These are phyloP conservation scores for Penicillium nucicola DNA, from an alignment of 495 filamentous ascomycete genomes.

Conservation along the genomic window DNA sequence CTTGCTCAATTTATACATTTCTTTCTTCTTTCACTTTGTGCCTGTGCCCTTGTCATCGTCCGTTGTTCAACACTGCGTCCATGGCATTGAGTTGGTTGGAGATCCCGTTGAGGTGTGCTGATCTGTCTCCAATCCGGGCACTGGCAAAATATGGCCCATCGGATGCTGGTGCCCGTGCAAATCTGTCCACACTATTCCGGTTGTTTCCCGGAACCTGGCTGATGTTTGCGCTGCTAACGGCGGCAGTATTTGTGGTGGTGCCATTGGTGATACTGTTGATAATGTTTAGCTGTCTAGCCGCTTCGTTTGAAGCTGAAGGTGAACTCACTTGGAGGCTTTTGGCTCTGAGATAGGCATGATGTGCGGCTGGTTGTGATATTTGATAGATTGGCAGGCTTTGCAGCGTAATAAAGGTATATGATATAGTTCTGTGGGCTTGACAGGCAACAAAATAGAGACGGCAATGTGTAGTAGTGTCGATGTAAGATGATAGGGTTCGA, in stretches of 20 bases:
- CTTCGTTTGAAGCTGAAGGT: too few species aligned
- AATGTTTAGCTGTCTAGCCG: constrained; percentile 4
- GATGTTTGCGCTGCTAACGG: constrained; percentile 31
- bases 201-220: constrained; percentile 28
- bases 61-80: constrained; percentile 31
- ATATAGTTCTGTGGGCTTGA: neutral
- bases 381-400: neutral
- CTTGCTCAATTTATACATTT: constrained; percentile 9
- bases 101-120: constrained; percentile 29
- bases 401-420: neutral
- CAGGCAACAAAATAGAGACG: neutral
- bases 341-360: constrained; percentile 22
- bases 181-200: constrained; percentile 29
- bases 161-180: constrained; percentile 28
- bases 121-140: constrained; percentile 32
- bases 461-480: neutral
- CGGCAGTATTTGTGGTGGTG: constrained; percentile 9
- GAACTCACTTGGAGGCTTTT: constrained; percentile 11
- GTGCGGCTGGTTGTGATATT: neutral
- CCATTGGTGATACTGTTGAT: constrained; percentile 14
- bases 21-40: constrained; percentile 9
- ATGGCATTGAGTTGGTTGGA: constrained; percentile 34
- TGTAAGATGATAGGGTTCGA: neutral
- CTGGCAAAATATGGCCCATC: constrained; percentile 40
- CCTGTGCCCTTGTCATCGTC: constrained; percentile 5